phyloP scores from a whole-genome alignment of 2,329 filamentous ascomycete species.

The Dothistroma septosporum region DNA sequence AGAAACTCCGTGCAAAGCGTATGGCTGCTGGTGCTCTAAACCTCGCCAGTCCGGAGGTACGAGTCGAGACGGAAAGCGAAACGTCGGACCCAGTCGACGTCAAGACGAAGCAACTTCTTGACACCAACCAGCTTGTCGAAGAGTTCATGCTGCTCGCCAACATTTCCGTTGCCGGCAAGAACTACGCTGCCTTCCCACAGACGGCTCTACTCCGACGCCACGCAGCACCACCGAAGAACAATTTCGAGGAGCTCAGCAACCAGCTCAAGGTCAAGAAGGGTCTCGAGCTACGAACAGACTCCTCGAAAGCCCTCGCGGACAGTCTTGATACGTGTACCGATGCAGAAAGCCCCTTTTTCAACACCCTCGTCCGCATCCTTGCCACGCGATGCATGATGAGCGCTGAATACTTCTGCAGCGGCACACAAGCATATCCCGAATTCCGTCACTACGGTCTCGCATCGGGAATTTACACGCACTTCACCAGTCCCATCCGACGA shows the following conservation, averaged over 20 bases:
- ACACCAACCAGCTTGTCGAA: conserved; percentile 95
- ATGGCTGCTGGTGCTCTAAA: conserved; percentile 95
- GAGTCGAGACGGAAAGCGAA: conserved; percentile 90
- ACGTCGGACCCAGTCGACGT: conserved; percentile 94
- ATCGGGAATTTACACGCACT: conserved; percentile 96
- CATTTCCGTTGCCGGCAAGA: conserved; percentile 84
- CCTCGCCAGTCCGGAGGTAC: conserved; percentile 95
- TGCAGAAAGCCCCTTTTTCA: conserved; percentile 84
- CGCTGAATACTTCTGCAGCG: conserved; percentile 95
- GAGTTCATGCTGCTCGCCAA: conserved; percentile 99
- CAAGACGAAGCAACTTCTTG: conserved; percentile 88
- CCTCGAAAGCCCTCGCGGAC: conserved; percentile 87
- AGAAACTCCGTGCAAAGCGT: conserved; percentile 88
- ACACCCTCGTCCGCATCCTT: conserved; percentile 94
- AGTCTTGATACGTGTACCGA: conserved; percentile 84
- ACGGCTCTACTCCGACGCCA: conserved; percentile 91
- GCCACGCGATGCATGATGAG: conserved; percentile 99
- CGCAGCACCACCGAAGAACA: conserved; percentile 85
- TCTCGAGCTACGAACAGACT: conserved; percentile 75
- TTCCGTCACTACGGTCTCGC: conserved; percentile 97
- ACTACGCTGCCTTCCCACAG: conserved; percentile 88
- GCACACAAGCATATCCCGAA: conserved; percentile 86
- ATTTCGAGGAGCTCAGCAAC: conserved; percentile 89
- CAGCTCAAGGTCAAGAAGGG: conserved; percentile 85
- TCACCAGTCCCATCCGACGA: conserved; percentile 92